Evolutionary conservation across 2,329 filamentous ascomycete species (phyloP), one percentile per base, ranked within the genome.

Genomic region (Albophoma yamanashiensis): DNA sequence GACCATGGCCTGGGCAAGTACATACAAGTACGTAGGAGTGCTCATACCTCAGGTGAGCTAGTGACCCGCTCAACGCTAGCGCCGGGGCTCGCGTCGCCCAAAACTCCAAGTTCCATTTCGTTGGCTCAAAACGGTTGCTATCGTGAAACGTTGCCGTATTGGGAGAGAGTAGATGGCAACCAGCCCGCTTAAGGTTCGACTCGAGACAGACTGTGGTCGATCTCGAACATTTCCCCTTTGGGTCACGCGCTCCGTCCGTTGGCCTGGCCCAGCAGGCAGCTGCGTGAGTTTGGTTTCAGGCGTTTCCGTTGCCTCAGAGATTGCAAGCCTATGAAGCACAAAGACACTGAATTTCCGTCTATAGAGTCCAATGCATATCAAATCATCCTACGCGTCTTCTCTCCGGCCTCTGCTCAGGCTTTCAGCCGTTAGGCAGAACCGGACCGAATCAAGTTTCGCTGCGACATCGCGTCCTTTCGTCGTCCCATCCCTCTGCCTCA

Each of bases 161-260:
- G 25, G 45, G 45, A 50, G 42, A 43, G 42, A 27, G 7, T 22
- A 2, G 4, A 50, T 22, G 5, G 12, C 43, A 6, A 27, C 22
- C 43, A 20, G 45, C 47, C 31, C 50, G 17, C 9, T 36, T n/a
- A 31, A 15, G 22, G 25, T 15, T 57, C 55, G 55, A 45, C 38
- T n/a, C 39, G 55, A 55, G 39, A 59, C 58, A 55, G 22, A 6
- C 27, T 20, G 58, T 52, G 50, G 58, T 36, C 50, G 50, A 27
- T 59, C 50, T 55, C 47, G 58, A 59, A 59, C 25, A 55, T 36
- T 55, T 14, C 58, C 40, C 12, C 22, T 59, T 55, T n/a, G 31
- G 39, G 27, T 52, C 15, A 17, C 27, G 9, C 9, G 50, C 27
- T 36, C 25, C 9, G 27, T 53, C 27, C 6, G 27, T 36, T 14